Percentiles rank a stretch among this genome's conserved stretches.
phyloP scores from a whole-genome alignment of 2,329 filamentous ascomycete species.

The Alternaria angustiovoidea region DNA sequence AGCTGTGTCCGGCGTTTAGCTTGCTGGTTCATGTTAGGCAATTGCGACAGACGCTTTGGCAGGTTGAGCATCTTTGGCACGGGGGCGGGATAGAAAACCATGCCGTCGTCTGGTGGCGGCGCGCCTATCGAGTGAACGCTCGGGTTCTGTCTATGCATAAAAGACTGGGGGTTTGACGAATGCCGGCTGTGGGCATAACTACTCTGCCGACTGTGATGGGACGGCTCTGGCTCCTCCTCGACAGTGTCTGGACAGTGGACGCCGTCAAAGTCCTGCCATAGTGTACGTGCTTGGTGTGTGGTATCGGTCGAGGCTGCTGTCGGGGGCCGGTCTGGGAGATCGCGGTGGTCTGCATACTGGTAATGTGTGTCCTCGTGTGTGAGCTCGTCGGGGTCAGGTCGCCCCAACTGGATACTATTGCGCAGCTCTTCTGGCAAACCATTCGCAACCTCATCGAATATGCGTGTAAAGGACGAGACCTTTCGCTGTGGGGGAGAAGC shows the following conservation, averaged over 20 bases:
- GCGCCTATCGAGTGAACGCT: constrained; percentile 30
- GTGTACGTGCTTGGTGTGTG: constrained; percentile 69
- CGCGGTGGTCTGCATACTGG: constrained; percentile 24
- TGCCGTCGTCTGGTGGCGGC: constrained; percentile 73
- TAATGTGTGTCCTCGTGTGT: constrained; percentile 10
- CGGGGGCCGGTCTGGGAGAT: constrained; percentile 55
- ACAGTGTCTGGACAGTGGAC: constrained; percentile 71
- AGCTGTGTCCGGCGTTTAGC: constrained; percentile 78
- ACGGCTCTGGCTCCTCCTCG: constrained; percentile 39
- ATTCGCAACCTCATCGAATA: constrained; percentile 49
- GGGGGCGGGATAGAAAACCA: constrained; percentile 95
- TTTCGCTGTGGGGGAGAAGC: constrained; percentile 30
- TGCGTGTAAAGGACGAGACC: constrained; percentile 47
- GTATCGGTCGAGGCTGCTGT: constrained; percentile 68
- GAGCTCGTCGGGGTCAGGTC: constrained; percentile 13
- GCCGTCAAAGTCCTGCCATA: constrained; percentile 84
- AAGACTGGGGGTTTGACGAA: constrained; percentile 31
- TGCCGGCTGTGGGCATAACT: constrained; percentile 28
- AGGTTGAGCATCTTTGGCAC: constrained; percentile 94
- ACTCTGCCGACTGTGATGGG: constrained; percentile 24
- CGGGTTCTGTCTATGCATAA: constrained; percentile 57
- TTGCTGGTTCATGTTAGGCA: constrained; percentile 68
- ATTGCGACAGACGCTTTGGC: constrained; percentile 83
- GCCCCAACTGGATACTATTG: constrained; percentile 26
- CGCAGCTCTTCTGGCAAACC: constrained; percentile 45